phyloP scores from a whole-genome alignment of 257 asterid genomes.

The Solanum dulcamara region DNA sequence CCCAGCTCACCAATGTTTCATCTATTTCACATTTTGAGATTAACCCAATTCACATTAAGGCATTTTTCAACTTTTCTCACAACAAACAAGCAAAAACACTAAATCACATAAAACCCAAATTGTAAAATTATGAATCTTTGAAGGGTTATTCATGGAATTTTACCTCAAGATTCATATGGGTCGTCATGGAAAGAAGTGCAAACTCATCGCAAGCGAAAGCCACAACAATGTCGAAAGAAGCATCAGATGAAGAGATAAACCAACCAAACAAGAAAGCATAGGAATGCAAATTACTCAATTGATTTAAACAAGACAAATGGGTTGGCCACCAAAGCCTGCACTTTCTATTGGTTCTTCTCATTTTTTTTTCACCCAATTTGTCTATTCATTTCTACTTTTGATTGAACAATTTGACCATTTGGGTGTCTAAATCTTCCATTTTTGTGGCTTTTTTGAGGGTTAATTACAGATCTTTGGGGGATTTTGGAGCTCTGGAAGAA shows the following conservation, averaged over 20 bases:
- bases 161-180: conserved; percentile 43
- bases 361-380: neutral
- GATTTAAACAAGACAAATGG: conserved; percentile 33
- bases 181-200: conserved; percentile 15
- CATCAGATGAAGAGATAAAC: conserved; percentile 42
- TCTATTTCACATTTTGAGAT: neutral
- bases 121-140: neutral
- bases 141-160: neutral
- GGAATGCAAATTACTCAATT: neutral
- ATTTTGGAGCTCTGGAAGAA: neutral
- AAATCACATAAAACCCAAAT: neutral
- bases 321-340: conserved; percentile 97
- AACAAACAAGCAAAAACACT: neutral
- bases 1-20: neutral
- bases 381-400: neutral
- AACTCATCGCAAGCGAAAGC: conserved; percentile 49
- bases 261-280: conserved; percentile 66
- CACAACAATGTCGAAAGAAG: conserved; percentile 55
- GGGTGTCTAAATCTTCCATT: neutral
- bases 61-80: neutral
- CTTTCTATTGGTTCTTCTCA: conserved; percentile 9
- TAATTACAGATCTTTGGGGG: neutral
- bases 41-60: neutral
- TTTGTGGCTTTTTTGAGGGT: neutral
- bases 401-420: neutral